Evolutionary conservation across 768 basidiomycete species (phyloP).

Genomic region (Amanita thiersii): DNA sequence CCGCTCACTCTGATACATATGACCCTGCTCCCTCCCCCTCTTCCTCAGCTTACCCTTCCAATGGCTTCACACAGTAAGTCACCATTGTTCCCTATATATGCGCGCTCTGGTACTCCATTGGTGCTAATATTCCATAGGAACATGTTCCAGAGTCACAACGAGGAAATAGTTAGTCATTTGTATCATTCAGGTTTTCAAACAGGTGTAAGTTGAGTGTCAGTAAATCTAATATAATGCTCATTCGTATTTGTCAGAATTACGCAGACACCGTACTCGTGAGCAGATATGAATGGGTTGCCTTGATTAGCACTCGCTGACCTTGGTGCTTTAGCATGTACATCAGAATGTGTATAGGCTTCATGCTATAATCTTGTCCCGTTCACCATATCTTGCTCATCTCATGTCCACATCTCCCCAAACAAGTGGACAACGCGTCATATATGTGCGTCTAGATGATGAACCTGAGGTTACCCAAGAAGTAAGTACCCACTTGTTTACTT

Average conservation of each 20-base stretch:
- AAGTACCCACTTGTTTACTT: constrained; percentile 18
- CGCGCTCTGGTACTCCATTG: neutral
- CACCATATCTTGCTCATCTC: constrained; percentile 80
- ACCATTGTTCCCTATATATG: constrained; percentile 1
- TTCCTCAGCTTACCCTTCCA: constrained; percentile 35
- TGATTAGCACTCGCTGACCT: constrained; percentile 4
- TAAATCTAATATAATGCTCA: constrained; percentile 9
- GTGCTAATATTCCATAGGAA: constrained; percentile 37
- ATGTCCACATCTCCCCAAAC: constrained; percentile 76
- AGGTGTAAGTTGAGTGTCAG: constrained; percentile 46
- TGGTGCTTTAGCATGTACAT: constrained; percentile 51
- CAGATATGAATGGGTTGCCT: constrained; percentile 11
- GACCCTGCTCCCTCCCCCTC: constrained; percentile 29
- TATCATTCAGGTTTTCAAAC: constrained; percentile 77
- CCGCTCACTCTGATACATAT: constrained; percentile 26
- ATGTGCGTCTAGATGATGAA: constrained; percentile 68
- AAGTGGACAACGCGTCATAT: constrained; percentile 59
- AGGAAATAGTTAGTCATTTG: constrained; percentile 70
- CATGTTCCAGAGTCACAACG: constrained; percentile 61
- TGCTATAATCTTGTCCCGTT: constrained; percentile 80
- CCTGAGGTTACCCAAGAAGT: constrained; percentile 84
- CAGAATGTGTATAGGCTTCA: constrained; percentile 72
- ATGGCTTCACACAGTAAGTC: constrained; percentile 58
- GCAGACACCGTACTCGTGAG: constrained; percentile 74
- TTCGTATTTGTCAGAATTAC: constrained; percentile 50